Percentiles rank a stretch among this genome's conserved stretches.
Conservation (phyloP, 2,329 filamentous ascomycete genomes). For the Penicillium polonicum region DNA sequence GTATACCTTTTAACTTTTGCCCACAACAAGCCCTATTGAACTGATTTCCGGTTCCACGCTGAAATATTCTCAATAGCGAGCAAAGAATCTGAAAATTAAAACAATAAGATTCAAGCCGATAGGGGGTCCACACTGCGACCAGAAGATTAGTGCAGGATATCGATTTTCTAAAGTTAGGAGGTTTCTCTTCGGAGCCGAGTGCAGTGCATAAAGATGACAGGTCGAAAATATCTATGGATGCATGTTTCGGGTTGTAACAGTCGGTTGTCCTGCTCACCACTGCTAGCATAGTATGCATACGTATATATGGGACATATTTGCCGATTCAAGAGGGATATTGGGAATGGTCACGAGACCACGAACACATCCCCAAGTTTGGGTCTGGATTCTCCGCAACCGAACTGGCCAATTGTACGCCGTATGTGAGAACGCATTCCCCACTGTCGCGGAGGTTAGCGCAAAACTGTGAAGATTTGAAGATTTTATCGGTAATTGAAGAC, state of each 20-base stretch:
- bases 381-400: background rate
- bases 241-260: background rate
- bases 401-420: background rate
- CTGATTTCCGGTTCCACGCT: slow-evolving; percentile 17
- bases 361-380: background rate
- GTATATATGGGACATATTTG: background rate
- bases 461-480: background rate
- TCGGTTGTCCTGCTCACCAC: background rate
- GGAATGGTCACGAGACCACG: background rate
- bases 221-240: background rate
- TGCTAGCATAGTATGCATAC: background rate
- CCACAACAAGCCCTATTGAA: slow-evolving; percentile 19
- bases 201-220: background rate
- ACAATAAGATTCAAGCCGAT: slow-evolving; percentile 7
- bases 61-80: slow-evolving; percentile 10
- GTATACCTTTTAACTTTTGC: background rate
- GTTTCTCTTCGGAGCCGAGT: slow-evolving; percentile 2
- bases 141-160: slow-evolving; percentile 1
- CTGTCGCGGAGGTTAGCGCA: background rate
- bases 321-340: background rate
- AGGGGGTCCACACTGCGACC: slow-evolving; percentile 13
- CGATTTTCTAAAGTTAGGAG: background rate
- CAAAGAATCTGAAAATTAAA: slow-evolving; percentile 5
- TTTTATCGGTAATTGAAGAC: background rate
- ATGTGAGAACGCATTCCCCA: background rate